Conservation (phyloP, 2,329 filamentous ascomycete species). For the Malbranchea cinnamomea region DNA sequence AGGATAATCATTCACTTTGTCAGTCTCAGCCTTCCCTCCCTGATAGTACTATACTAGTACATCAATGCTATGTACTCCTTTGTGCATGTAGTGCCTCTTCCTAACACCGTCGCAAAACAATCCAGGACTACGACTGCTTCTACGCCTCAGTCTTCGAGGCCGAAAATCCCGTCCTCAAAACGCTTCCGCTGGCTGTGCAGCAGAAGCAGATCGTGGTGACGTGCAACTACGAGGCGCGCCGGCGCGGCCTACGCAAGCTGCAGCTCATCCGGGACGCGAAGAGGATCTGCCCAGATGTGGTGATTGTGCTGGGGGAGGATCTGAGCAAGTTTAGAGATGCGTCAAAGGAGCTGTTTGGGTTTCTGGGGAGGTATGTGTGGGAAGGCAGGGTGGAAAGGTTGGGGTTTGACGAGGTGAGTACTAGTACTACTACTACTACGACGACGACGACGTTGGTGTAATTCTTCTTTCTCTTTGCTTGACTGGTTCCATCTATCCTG, state of each 20-base stretch:
- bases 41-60: background rate
- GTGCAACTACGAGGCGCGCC: slow-evolving; percentile 83
- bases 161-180: slow-evolving; percentile 57
- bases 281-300: slow-evolving; percentile 63
- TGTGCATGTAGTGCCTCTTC: slow-evolving; percentile 2
- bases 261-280: slow-evolving; percentile 74
- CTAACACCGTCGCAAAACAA: slow-evolving; percentile 1
- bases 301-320: slow-evolving; percentile 78
- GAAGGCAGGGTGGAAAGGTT: slow-evolving; percentile 62
- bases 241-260: slow-evolving; percentile 53
- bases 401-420: slow-evolving; percentile 73
- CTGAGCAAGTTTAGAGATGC: slow-evolving; percentile 70
- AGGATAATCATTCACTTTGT: slow-evolving; percentile 74
- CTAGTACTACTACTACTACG: background rate
- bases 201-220: slow-evolving; percentile 90
- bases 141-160: slow-evolving; percentile 85
- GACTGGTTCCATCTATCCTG: too few species aligned
- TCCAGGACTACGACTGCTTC: slow-evolving; percentile 53
- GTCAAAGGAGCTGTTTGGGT: slow-evolving; percentile 64
- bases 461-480: too few species aligned
- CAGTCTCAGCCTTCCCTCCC: slow-evolving; percentile 17
- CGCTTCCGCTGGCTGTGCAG: slow-evolving; percentile 64
- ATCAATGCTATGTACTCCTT: background rate
- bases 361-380: slow-evolving; percentile 63
- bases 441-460: too few species aligned